phyloP scores from a whole-genome alignment of 805 yeast genomes.

The Isabelozyma rhagii region DNA sequence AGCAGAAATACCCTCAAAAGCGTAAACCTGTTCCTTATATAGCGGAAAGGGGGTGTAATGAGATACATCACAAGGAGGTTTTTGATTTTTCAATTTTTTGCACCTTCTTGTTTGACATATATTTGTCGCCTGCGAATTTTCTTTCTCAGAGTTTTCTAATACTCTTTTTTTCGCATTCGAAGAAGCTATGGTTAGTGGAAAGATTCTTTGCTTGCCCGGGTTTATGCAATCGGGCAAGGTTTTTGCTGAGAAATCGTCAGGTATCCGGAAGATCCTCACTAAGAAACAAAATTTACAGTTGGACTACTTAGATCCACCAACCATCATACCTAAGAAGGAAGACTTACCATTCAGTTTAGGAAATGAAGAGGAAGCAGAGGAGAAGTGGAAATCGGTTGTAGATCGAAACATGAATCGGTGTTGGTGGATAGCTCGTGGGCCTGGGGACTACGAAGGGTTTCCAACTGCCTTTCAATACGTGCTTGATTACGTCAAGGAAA shows the following conservation, averaged over 20 bases:
- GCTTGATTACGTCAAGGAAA: slow-evolving; percentile 20
- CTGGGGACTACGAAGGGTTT: slow-evolving; percentile 22
- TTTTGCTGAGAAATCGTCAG: slow-evolving; percentile 32
- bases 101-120: too few species aligned
- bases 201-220: slow-evolving; percentile 34
- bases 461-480: slow-evolving; percentile 23
- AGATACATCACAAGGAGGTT: too few species aligned
- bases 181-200: not conserved
- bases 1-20: slow-evolving; percentile 75
- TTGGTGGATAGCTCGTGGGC: slow-evolving; percentile 31
- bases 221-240: slow-evolving; percentile 33
- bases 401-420: slow-evolving; percentile 27
- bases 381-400: slow-evolving; percentile 30
- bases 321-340: slow-evolving; percentile 16
- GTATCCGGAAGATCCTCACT: slow-evolving; percentile 24
- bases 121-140: too few species aligned
- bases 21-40: slow-evolving; percentile 54
- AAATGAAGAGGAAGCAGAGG: slow-evolving; percentile 20
- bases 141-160: not conserved
- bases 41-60: not conserved
- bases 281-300: slow-evolving; percentile 23
- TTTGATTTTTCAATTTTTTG: too few species aligned
- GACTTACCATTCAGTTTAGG: slow-evolving; percentile 28
- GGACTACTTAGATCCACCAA: slow-evolving; percentile 34
- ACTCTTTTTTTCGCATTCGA: not conserved